phyloP scores from a whole-genome alignment of 805 yeast species.

The Hanseniaspora taiwanica region DNA sequence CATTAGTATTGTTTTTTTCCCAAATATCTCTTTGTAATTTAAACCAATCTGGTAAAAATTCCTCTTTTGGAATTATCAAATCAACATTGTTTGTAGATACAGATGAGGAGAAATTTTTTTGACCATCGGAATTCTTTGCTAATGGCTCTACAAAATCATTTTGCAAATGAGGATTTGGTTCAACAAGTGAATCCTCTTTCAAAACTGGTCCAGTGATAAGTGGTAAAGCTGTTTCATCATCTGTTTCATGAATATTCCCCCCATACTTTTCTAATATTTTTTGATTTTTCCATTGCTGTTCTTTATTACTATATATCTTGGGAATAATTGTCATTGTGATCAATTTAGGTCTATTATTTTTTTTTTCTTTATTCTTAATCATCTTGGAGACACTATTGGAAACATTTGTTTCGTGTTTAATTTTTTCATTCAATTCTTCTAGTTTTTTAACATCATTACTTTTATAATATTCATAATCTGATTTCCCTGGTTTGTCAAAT shows the following conservation, averaged over 20 bases:
- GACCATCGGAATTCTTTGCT: too few species aligned
- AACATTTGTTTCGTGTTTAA: neutral
- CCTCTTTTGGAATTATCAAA: slow-evolving; percentile 40
- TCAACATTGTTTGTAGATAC: slow-evolving; percentile 16
- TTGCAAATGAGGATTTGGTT: too few species aligned
- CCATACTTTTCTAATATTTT: slow-evolving; percentile 2
- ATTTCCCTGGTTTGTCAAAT: slow-evolving; percentile 19
- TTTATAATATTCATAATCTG: slow-evolving; percentile 28
- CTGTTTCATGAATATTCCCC: neutral
- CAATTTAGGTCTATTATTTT: neutral
- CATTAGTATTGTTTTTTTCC: slow-evolving; percentile 35
- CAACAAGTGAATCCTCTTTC: too few species aligned
- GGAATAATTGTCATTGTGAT: neutral
- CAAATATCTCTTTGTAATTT: slow-evolving; percentile 46
- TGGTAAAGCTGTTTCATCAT: neutral
- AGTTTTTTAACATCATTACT: slow-evolving; percentile 10
- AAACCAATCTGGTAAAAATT: slow-evolving; percentile 67
- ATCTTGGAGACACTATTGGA: neutral
- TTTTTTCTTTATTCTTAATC: neutral
- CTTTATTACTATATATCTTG: neutral
- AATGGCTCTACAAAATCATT: too few species aligned
- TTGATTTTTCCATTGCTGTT: slow-evolving; percentile 2
- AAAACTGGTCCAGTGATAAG: neutral
- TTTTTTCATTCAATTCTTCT: slow-evolving; percentile 1
- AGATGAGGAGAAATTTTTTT: neutral